Conservation (phyloP, 129 eudicot genomes). For the Glebionis coronaria region DNA sequence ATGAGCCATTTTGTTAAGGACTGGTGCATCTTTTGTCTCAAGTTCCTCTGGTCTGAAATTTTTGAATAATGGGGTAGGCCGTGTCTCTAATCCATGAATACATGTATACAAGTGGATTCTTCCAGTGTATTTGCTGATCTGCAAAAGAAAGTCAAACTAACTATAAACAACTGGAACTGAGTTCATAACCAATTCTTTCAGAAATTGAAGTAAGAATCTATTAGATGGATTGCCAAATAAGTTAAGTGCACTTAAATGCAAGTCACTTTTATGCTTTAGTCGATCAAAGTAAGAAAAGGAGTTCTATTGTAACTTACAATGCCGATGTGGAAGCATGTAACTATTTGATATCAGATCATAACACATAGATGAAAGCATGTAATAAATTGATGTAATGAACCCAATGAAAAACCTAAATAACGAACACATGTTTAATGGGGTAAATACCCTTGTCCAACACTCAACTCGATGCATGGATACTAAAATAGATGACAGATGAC, state of each 20-base stretch:
- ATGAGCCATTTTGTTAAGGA: slow-evolving; percentile 25
- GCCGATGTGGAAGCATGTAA: too few species aligned
- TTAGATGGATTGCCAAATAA: background rate
- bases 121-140: slow-evolving; percentile 95
- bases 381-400: too few species aligned
- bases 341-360: too few species aligned
- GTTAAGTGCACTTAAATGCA: too few species aligned
- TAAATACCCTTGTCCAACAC: background rate
- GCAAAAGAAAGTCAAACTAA: slow-evolving; percentile 11
- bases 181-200: background rate
- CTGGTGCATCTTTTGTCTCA: slow-evolving; percentile 27
- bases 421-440: too few species aligned
- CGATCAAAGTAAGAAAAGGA: too few species aligned
- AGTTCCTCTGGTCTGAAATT: slow-evolving; percentile 82
- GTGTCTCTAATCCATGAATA: slow-evolving; percentile 56
- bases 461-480: background rate
- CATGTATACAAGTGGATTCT: slow-evolving; percentile 90
- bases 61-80: slow-evolving; percentile 71
- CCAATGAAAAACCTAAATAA: too few species aligned
- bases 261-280: too few species aligned
- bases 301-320: too few species aligned
- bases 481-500: background rate
- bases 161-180: background rate
- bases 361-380: too few species aligned
- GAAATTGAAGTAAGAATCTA: background rate